Evolutionary conservation across 2,329 filamentous ascomycete genomes (phyloP).

Genomic region (Fusarium fracticaudum): DNA sequence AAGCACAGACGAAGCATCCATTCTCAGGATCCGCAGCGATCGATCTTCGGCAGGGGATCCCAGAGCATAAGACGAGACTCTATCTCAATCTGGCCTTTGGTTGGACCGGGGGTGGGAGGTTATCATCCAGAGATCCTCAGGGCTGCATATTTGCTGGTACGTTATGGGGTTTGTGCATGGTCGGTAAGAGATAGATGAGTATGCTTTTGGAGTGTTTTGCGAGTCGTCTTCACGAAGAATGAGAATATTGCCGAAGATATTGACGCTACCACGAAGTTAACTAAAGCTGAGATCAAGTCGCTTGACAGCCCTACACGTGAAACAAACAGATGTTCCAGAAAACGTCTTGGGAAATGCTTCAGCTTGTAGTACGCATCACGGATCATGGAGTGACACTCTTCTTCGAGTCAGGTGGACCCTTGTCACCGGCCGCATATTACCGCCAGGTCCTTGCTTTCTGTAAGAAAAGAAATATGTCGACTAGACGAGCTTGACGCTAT

Average conservation of each 20-base stretch:
- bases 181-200: background rate
- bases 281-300: accelerated
- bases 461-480: background rate
- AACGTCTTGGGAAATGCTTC: background rate
- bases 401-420: slow-evolving; percentile 17
- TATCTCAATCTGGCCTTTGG: background rate
- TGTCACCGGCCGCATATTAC: slow-evolving; percentile 3
- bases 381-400: background rate
- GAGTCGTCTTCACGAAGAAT: background rate
- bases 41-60: slow-evolving; percentile 27
- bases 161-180: background rate
- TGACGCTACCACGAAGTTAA: background rate
- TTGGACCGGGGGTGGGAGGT: background rate
- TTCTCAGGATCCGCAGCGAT: slow-evolving; percentile 36
- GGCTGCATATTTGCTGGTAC: background rate
- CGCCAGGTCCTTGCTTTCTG: background rate
- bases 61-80: background rate
- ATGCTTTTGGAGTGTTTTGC: background rate
- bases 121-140: background rate
- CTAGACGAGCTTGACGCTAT: background rate
- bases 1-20: slow-evolving; percentile 29
- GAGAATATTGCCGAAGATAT: too few species aligned
- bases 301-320: background rate
- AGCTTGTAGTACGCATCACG: background rate
- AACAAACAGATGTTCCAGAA: background rate